Percentiles rank a stretch among this genome's conserved stretches.
These are phyloP conservation scores for Heterobasidion parviporum DNA, from an alignment of 1,284 basidiomycete species.

Conservation along the genomic window DNA sequence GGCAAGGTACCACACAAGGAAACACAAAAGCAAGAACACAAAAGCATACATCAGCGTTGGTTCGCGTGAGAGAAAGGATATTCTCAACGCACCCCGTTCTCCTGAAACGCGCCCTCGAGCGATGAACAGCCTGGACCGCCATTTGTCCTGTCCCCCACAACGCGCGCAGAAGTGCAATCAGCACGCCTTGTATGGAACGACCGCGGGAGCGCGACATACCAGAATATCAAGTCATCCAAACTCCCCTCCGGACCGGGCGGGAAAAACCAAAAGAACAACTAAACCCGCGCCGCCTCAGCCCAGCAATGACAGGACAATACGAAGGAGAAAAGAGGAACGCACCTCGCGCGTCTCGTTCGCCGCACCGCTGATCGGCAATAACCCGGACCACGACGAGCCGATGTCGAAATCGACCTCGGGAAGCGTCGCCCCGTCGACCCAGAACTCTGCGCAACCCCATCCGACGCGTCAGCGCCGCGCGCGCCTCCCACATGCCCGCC, in stretches of 20 bases:
- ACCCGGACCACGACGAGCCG: slow-evolving; percentile 68
- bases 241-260: slow-evolving; percentile 67
- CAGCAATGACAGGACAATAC: neutral
- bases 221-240: slow-evolving; percentile 65
- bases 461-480: neutral
- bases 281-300: neutral
- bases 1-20: slow-evolving; percentile 3
- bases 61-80: too few species aligned
- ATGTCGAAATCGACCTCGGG: slow-evolving; percentile 67
- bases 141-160: slow-evolving; percentile 35
- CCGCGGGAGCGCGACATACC: slow-evolving; percentile 37
- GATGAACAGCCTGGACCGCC: slow-evolving; percentile 61
- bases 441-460: slow-evolving; percentile 70
- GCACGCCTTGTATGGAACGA: slow-evolving; percentile 17
- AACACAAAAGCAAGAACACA: neutral
- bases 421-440: slow-evolving; percentile 57
- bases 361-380: slow-evolving; percentile 58
- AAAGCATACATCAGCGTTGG: too few species aligned
- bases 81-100: slow-evolving; percentile 64
- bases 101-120: slow-evolving; percentile 71
- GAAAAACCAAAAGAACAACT: slow-evolving; percentile 88
- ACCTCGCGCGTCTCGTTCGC: slow-evolving; percentile 62
- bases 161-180: neutral
- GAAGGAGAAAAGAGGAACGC: slow-evolving; percentile 5
- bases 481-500: neutral